phyloP scores from a whole-genome alignment of 257 asterid genomes.

The Hygrophila difformis region DNA sequence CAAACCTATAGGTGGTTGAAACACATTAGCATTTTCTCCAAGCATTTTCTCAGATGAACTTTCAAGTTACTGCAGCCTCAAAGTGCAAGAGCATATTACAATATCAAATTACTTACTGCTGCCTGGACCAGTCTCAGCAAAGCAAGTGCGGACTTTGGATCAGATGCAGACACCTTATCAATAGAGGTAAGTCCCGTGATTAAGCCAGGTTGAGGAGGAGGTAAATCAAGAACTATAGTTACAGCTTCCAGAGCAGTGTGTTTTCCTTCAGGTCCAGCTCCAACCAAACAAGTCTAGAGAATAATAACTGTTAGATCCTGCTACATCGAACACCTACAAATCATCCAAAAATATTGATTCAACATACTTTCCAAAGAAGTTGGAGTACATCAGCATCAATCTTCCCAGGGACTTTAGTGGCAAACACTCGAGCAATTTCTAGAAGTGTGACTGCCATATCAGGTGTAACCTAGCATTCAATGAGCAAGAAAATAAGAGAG shows the following conservation, averaged over 20 bases:
- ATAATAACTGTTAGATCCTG: conserved; percentile 18
- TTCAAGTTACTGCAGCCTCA: conserved; percentile 8
- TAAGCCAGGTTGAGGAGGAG: conserved; percentile 98
- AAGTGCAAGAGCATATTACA: conserved; percentile 11
- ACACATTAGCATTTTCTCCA: neutral
- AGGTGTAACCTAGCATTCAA: conserved; percentile 78
- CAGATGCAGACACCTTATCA: conserved; percentile 87
- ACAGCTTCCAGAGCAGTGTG: conserved; percentile 99
- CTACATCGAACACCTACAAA: conserved; percentile 13
- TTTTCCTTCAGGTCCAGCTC: conserved; percentile 98
- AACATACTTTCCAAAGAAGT: conserved; percentile 92
- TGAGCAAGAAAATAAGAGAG: conserved; percentile 14
- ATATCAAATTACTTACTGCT: conserved; percentile 53
- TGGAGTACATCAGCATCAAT: conserved; percentile 98
- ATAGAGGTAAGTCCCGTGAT: conserved; percentile 65
- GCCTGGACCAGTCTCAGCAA: conserved; percentile 98
- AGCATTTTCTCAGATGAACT: conserved; percentile 7
- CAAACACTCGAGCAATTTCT: conserved; percentile 93
- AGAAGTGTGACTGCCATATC: conserved; percentile 99
- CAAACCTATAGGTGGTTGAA: conserved; percentile 55
- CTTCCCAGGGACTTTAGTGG: conserved; percentile 99
- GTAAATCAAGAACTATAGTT: conserved; percentile 93
- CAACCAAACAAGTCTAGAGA: conserved; percentile 91
- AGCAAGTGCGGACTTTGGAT: conserved; percentile 97
- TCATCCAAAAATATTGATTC: conserved; percentile 9